Base-by-base conservation (phyloP, 441 rosid species). In the Cnidoscolus chayamansa region DNA sequence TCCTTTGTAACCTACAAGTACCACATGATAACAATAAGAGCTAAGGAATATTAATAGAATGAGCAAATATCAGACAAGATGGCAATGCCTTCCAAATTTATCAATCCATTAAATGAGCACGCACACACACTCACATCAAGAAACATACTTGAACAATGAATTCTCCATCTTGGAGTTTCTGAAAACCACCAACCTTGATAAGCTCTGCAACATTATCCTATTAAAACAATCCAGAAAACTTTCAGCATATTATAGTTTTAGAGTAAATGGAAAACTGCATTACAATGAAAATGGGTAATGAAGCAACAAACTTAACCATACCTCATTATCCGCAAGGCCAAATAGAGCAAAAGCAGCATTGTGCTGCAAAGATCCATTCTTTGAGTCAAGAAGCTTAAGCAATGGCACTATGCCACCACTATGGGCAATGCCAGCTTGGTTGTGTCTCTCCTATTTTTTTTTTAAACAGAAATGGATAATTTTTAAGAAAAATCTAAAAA, bases 241-340 rank as follows among this genome's bases (percentile, higher is more conserved):
- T 25, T 25, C 25, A 25, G 25, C 25, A 25, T 25, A 61, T n/a
- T 53, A 11, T 12, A 59, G 17, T 20, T 11, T 69, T 11, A 45
- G 32, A 40, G 55, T 15, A 59, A 67, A 63, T 63, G 19, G 49
- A 15, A 31, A 40, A 35, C 20, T 47, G 57, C 48, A 17, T 3
- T 35, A 49, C 25, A 55, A 32, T 60, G 45, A 51, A 51, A 61
- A 57, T 65, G 17, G 65, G 20, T 60, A 37, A 56, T 17, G 50
- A 43, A 43, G 62, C 60, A 25, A 56, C 31, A 67, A 49, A 64
- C 47, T 12, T 30, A 50, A 67, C 7, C 35, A 50, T 75, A 93
- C 99, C 97, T 95, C 98, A 84, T 92, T 95, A 77, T 95, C 98
- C 54, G 96, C 97, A 70, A 95, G 93, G 64, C 99, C 99, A 81